Conservation (phyloP, 768 basidiomycete species). For the Mycena leptocephala region DNA sequence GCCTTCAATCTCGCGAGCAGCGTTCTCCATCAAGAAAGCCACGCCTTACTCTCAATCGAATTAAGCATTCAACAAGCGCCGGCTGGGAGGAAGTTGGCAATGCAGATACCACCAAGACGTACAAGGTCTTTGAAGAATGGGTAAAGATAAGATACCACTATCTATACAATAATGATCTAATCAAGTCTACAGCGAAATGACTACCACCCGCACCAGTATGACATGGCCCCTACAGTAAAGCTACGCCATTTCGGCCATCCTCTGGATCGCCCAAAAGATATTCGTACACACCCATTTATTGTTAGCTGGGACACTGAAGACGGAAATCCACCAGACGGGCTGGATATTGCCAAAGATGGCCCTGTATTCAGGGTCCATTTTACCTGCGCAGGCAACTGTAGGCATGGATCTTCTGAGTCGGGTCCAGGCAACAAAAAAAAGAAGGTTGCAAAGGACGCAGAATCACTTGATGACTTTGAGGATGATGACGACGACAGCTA, state of each 20-base stretch:
- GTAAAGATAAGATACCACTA: not conserved
- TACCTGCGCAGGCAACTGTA: not conserved
- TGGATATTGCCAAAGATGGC: not conserved
- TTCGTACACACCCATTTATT: slow-evolving; percentile 17
- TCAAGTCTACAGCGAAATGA: not conserved
- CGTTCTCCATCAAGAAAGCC: not conserved
- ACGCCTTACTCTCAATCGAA: not conserved
- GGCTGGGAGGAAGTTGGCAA: not conserved
- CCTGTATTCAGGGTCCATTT: slow-evolving; percentile 8
- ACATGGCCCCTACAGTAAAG: not conserved
- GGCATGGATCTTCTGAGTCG: not conserved
- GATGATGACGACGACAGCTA: not conserved
- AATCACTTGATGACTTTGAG: not conserved
- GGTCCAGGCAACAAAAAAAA: not conserved
- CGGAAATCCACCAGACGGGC: not conserved
- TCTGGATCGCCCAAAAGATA: slow-evolving; percentile 16
- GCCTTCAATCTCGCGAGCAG: not conserved
- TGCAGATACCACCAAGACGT: not conserved
- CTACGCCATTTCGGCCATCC: not conserved
- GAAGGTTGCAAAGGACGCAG: not conserved
- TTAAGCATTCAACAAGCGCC: not conserved
- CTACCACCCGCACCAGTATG: not conserved
- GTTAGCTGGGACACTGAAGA: slow-evolving; percentile 9
- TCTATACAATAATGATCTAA: not conserved
- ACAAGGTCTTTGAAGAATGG: not conserved